phyloP scores from a whole-genome alignment of 192 early-diverging fungal species.

The Podila minutissima region DNA sequence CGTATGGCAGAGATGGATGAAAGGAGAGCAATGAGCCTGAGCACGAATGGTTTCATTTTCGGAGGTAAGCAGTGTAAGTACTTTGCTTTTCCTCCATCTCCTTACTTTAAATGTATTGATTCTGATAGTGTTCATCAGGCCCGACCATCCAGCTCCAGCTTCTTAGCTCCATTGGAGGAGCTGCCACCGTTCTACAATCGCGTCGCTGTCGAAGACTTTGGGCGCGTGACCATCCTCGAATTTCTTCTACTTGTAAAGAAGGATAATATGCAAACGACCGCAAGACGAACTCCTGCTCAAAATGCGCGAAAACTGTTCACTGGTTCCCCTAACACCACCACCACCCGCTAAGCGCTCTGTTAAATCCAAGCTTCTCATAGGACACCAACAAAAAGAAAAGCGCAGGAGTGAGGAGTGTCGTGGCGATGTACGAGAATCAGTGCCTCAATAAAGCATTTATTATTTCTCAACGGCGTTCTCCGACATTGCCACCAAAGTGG shows the following conservation, averaged over 20 bases:
- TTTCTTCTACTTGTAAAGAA: constrained; percentile 12
- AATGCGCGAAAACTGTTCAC: constrained; percentile 6
- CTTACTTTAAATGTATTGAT: not conserved
- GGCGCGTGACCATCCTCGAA: constrained; percentile 7
- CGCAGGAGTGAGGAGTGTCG: too few relatives aligned
- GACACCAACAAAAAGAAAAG: constrained; percentile 13
- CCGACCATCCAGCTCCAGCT: constrained; percentile 16
- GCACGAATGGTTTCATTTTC: not conserved
- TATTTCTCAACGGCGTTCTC: too few relatives aligned
- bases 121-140: not conserved
- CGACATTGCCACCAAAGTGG: too few relatives aligned
- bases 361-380: constrained; percentile 5
- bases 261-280: constrained; percentile 11
- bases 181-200: not conserved
- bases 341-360: not conserved
- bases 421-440: too few relatives aligned
- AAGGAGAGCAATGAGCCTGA: not conserved
- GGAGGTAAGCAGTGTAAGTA: not conserved
- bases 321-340: constrained; percentile 1
- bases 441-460: too few relatives aligned
- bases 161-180: constrained; percentile 8
- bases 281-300: constrained; percentile 2
- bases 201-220: not conserved
- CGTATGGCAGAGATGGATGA: constrained; percentile 1
- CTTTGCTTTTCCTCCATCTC: not conserved